Percentiles rank a stretch among this genome's conserved stretches.
phyloP scores from a whole-genome alignment of 139 green algal genomes.

The Chlamydomonas schloesseri region DNA sequence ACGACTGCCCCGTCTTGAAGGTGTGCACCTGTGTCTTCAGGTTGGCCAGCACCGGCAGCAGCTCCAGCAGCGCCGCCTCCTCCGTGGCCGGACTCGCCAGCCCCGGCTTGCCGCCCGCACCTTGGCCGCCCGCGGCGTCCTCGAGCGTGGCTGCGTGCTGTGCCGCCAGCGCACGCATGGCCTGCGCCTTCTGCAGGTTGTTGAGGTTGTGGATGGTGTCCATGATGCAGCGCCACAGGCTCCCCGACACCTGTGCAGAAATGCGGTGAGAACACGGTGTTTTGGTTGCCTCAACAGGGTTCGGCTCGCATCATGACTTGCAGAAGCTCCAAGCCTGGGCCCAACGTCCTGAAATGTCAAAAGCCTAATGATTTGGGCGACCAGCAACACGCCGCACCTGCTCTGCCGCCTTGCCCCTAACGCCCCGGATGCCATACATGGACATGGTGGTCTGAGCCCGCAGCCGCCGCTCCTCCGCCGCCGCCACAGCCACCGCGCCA shows the following conservation, averaged over 20 bases:
- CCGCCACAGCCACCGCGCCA: background rate
- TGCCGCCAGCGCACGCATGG: background rate
- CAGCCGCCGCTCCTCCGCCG: background rate
- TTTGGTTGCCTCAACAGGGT: no score
- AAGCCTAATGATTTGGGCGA: no score
- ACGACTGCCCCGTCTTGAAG: background rate
- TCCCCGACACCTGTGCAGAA: background rate
- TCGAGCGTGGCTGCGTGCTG: conserved; percentile 19
- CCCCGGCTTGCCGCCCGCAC: background rate
- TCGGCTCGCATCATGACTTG: no score
- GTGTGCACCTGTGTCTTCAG: background rate
- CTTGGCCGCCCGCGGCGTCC: conserved; percentile 15
- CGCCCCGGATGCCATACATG: background rate
- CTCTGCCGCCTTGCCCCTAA: no score
- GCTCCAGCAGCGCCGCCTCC: background rate
- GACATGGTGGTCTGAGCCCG: background rate
- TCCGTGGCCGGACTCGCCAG: background rate
- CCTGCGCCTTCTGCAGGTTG: conserved; percentile 25
- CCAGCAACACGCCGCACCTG: no score
- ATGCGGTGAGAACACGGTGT: no score
- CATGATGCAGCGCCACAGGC: conserved; percentile 20
- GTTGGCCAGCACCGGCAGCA: conserved; percentile 8
- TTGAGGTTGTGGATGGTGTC: conserved; percentile 9
- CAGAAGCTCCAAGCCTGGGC: no score
- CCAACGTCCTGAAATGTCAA: no score